Evolutionary conservation across 2,329 filamentous ascomycete genomes (phyloP), one percentile per base, ranked within the genome.

Genomic region (Colletotrichum sp.): DNA sequence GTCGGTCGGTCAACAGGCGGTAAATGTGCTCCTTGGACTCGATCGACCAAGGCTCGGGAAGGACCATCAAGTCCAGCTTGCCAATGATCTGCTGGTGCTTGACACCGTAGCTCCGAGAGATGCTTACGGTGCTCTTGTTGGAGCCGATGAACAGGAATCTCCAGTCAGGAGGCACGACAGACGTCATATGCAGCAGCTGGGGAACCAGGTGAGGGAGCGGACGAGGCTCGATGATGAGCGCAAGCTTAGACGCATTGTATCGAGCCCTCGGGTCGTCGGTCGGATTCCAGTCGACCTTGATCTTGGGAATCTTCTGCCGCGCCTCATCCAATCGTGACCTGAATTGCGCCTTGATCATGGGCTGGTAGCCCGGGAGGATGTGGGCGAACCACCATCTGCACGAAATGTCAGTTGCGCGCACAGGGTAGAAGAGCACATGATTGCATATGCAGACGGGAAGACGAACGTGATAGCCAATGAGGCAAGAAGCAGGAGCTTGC

Each of bases 161-260:
- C 90, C 90, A 92, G 82, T 91, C 89, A 2, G 89, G 87, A 6
- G 90, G 90, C 3, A 91, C 87, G 26, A 90, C 88, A 5, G 86
- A 82, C 39, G 89, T 87, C 86, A 90, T 89, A 82, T 90, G 88
- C 55, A 90, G 82, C 30, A 90, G 84, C 73, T 88, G 86, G 4
- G 89, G 88, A 1, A 87, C 87, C 5, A 90, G 86, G 78, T 88
- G 87, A 16, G 88, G 85, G 16, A 89, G 79, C 3, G 86, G 85
- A 7, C 88, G 85, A 16, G 86, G 84, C 81, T 90, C 89, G 78
- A 91, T 87, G n/a, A 91, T 79, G 15, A 91, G 84, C 49, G 89
- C 89, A 32, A 90, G 81, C 78, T 90, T 90, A 69, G 88, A 87
- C 21, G 84, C 79, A 79, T 91, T 90, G 80, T 85, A 88, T 16